Evolutionary conservation across 2,329 filamentous ascomycete genomes (phyloP), one percentile per base, ranked within the genome.

Genomic region (Cytospora piceae): DNA sequence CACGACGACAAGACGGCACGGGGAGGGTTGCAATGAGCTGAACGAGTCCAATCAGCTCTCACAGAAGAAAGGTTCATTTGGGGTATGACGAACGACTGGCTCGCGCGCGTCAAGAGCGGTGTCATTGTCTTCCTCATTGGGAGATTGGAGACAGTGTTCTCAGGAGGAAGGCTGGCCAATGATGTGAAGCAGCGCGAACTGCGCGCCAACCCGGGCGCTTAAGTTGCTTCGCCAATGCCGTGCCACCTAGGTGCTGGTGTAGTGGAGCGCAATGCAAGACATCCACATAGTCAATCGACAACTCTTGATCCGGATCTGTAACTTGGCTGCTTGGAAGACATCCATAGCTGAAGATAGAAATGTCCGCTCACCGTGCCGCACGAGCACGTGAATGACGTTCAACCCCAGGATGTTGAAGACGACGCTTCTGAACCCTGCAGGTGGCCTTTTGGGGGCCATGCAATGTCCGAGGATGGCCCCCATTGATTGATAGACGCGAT

Each of bases 101-200:
- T 68, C 58, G 67, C 67, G 67, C 67, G 65, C 67, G 67, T 53
- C 65, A 68, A 67, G 34, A 49, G 58, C 52, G 46, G 55, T 52
- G 42, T 31, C 64, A 60, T 64, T 65, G n/a, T 60, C 39, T 56
- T 27, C 55, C 34, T 67, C 58, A 27, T 58, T 29, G 51, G 58
- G 56, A 67, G 42, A 37, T 31, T 34, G 29, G 31, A 22, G 27
- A 29, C 46, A 37, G 31, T n/a, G 27, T 37, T 24, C 55, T 32
- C 58, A 53, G 31, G 2, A 8, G n/a, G 3, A 4, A 34, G 15
- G 55, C 29, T 54, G 64, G 42, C 67, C 67, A 68, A 68, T 68
- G 61, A 55, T 53, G 31, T 39, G 51, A 27, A 51, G 51, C 65
- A 55, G 39, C 42, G 61, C 32, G 39, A 31, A 54, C 39, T 42